Base-by-base conservation (phyloP, 2,329 filamentous ascomycete genomes). In the Neofusicoccum ribis region DNA sequence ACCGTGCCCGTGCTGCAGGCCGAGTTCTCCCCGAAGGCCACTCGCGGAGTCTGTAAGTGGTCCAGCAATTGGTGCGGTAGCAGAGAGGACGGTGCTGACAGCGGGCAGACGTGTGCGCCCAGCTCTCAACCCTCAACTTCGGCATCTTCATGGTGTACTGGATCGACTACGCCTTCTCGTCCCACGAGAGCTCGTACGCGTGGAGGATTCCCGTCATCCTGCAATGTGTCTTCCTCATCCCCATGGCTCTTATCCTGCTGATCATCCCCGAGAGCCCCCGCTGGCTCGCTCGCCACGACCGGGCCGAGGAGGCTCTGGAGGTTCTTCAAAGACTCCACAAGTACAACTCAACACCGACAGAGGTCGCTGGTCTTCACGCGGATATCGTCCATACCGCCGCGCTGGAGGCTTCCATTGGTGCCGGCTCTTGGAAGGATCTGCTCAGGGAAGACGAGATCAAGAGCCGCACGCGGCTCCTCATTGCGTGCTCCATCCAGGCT, bases 81-180 rank as follows among this genome's bases (percentile, higher is more conserved):
- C 7, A 7, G 39, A 34, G 1, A 15, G 20, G 8, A 15, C 1
- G 7, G n/a, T 17, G 8, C 23, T 54, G 36, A 63, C 12, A 6
- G 1, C 1, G 5, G 4, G 3, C 15, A 65, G 63, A 78, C 66
- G 81, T 82, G 61, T 82, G 81, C 65, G 79, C 79, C 15, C 81
- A 83, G 65, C 70, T 84, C 3, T 81, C 80, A 0, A 82, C 81
- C 0, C 76, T 84, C 17, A 84, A 82, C 66, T 78, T 82, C 15
- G 81, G 78, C 1, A 81, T 82, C 58, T 76, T 79, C 58, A 68
- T 82, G 34, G 76, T 79, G 1, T 82, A 82, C 67, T 83, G 81
- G 80, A 78, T 82, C 65, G 79, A 82, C 58, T 81, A 81, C 50
- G 81, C 71, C 12, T 76, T 82, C 49, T 77, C 74, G 1, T 72